Evolutionary conservation across 2,329 filamentous ascomycete species (phyloP).

Genomic region (Ceratocystis variospora): DNA sequence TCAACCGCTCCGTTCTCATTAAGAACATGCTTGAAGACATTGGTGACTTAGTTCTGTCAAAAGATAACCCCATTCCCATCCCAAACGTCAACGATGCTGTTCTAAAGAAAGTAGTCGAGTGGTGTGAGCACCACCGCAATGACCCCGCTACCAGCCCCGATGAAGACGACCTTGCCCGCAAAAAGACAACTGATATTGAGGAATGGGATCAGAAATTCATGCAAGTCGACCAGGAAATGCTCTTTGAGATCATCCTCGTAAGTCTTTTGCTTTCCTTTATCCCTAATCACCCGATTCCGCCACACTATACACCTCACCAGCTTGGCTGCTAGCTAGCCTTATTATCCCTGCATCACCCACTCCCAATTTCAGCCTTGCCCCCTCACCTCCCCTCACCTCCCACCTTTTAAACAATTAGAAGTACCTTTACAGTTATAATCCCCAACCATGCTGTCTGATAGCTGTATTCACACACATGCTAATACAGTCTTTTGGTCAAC

Average conservation of each 20-base stretch:
- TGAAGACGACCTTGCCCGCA: conserved; percentile 83
- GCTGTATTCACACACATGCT: too few species aligned
- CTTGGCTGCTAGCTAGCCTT: neutral
- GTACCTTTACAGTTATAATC: too few species aligned
- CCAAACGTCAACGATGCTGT: conserved; percentile 90
- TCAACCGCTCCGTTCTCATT: conserved; percentile 85
- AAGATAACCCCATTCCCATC: conserved; percentile 65
- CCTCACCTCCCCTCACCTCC: neutral
- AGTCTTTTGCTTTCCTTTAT: conserved; percentile 25
- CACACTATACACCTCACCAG: neutral
- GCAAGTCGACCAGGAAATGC: conserved; percentile 99
- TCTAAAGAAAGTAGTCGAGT: conserved; percentile 90
- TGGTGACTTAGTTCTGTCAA: conserved; percentile 44
- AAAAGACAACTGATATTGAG: conserved; percentile 98
- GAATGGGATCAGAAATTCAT: conserved; percentile 99
- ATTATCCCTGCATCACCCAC: neutral
- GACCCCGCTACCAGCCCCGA: conserved; percentile 73
- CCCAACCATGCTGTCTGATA: too few species aligned
- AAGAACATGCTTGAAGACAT: conserved; percentile 98
- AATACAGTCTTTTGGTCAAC: too few species aligned
- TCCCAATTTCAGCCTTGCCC: neutral
- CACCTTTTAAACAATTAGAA: too few species aligned
- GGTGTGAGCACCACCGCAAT: conserved; percentile 89
- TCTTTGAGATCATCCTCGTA: conserved; percentile 97
- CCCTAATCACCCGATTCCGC: neutral